Evolutionary conservation across 2,329 filamentous ascomycete species (phyloP).

Genomic region (Cercospora citrullina): DNA sequence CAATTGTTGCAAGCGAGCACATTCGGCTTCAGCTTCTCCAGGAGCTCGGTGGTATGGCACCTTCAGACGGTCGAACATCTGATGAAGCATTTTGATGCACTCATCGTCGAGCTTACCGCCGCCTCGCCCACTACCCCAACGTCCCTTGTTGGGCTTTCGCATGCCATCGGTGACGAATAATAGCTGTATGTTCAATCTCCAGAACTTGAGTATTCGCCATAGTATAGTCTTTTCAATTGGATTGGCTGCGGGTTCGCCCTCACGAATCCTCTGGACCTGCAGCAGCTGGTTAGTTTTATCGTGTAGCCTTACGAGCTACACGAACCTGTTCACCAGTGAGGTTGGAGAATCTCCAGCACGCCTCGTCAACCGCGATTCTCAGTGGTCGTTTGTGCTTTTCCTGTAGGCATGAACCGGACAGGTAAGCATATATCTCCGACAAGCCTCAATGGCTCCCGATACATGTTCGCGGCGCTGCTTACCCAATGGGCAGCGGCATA

Average conservation of each 20-base stretch:
- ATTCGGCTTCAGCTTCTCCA: slow-evolving; percentile 51
- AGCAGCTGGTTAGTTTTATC: neutral
- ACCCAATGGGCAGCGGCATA: slow-evolving; percentile 42
- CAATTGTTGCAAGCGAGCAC: slow-evolving; percentile 46
- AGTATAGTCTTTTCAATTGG: slow-evolving; percentile 47
- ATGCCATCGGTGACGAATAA: slow-evolving; percentile 59
- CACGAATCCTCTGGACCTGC: slow-evolving; percentile 39
- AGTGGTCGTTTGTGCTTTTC: slow-evolving; percentile 40
- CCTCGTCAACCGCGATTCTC: slow-evolving; percentile 47
- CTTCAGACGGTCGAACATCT: slow-evolving; percentile 42
- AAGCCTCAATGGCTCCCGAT: neutral
- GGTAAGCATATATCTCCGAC: neutral
- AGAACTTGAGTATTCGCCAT: slow-evolving; percentile 47
- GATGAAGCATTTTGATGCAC: slow-evolving; percentile 38
- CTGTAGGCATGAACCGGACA: neutral
- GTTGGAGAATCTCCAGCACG: slow-evolving; percentile 49
- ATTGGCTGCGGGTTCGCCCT: slow-evolving; percentile 42
- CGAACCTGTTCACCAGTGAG: slow-evolving; percentile 33
- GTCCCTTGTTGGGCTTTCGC: slow-evolving; percentile 37
- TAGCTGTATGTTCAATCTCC: slow-evolving; percentile 53
- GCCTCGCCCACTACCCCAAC: slow-evolving; percentile 34
- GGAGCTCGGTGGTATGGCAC: slow-evolving; percentile 49
- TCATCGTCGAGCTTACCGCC: slow-evolving; percentile 40
- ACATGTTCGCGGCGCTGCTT: neutral
- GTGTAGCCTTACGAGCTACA: neutral